phyloP scores from a whole-genome alignment of 805 yeast species.

The Clavispora carvajalis region DNA sequence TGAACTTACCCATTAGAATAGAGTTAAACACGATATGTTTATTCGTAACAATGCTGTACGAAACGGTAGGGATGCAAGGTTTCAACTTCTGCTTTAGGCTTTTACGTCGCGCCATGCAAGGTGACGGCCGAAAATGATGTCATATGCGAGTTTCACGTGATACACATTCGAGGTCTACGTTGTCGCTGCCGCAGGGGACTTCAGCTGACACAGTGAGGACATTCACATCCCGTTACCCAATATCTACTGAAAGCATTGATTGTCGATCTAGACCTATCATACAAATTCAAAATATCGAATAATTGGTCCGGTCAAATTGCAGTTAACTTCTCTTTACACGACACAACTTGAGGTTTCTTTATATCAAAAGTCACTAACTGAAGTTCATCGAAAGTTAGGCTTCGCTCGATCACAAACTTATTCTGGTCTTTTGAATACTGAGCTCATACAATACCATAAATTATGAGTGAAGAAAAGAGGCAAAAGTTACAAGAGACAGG shows the following conservation, averaged over 20 bases:
- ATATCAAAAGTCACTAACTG: no score
- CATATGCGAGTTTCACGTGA: background rate
- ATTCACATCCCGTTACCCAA: background rate
- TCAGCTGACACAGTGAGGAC: background rate
- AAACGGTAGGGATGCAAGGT: no score
- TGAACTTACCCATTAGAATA: slow-evolving; percentile 34
- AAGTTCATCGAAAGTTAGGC: no score
- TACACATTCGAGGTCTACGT: background rate
- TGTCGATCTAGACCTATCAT: background rate
- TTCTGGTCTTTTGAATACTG: background rate
- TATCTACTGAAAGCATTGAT: background rate
- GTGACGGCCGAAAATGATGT: background rate
- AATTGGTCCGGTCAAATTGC: background rate
- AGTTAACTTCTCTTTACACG: no score
- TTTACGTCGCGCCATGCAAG: background rate
- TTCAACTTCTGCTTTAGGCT: background rate
- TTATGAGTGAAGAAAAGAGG: slow-evolving; percentile 12
- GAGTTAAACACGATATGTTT: background rate
- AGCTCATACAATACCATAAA: background rate
- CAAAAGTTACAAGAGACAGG: slow-evolving; percentile 46
- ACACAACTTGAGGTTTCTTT: no score
- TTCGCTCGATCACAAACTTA: background rate
- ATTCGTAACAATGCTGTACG: background rate
- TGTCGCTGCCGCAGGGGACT: slow-evolving; percentile 1
- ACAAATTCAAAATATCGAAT: background rate